Percentiles rank a stretch among this genome's conserved stretches.
These are phyloP conservation scores for Scleroderma citrinum DNA, from an alignment of 768 basidiomycete species.

Conservation along the genomic window DNA sequence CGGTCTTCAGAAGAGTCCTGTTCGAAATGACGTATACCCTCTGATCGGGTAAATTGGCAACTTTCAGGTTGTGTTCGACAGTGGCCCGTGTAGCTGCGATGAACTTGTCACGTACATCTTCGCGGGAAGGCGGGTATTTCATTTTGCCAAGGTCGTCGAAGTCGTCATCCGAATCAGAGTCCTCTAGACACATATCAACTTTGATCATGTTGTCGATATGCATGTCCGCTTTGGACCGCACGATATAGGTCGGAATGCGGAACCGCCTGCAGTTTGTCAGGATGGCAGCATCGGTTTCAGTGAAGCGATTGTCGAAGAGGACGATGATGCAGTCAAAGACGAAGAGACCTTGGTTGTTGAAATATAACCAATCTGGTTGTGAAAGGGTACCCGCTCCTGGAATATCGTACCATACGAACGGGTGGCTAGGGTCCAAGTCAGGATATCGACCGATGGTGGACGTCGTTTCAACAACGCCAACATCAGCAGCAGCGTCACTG, in stretches of 20 bases:
- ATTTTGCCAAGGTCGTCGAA: not conserved
- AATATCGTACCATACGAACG: slow-evolving; percentile 2
- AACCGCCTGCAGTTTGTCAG: slow-evolving; percentile 16
- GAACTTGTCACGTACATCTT: slow-evolving; percentile 6
- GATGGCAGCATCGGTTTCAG: slow-evolving; percentile 20
- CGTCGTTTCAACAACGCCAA: slow-evolving; percentile 21
- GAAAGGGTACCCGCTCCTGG: not conserved
- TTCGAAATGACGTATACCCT: slow-evolving; percentile 13
- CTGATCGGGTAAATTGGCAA: slow-evolving; percentile 6
- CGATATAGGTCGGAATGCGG: slow-evolving; percentile 23
- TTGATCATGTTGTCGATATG: slow-evolving; percentile 1
- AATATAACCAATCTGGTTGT: not conserved
- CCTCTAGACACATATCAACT: not conserved
- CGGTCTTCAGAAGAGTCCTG: slow-evolving; percentile 5
- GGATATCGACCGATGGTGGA: slow-evolving; percentile 2
- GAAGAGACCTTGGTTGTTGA: slow-evolving; percentile 1
- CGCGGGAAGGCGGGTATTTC: not conserved
- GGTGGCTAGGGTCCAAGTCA: not conserved
- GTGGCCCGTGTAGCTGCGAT: slow-evolving; percentile 10
- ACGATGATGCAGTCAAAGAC: slow-evolving; percentile 5
- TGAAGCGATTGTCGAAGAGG: slow-evolving; percentile 20
- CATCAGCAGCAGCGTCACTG: slow-evolving; percentile 11
- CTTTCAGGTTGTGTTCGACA: slow-evolving; percentile 4
- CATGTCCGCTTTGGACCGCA: slow-evolving; percentile 22
- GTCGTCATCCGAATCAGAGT: not conserved